Base-by-base conservation (phyloP, 441 rosid genomes). In the Gossypium davidsonii region DNA sequence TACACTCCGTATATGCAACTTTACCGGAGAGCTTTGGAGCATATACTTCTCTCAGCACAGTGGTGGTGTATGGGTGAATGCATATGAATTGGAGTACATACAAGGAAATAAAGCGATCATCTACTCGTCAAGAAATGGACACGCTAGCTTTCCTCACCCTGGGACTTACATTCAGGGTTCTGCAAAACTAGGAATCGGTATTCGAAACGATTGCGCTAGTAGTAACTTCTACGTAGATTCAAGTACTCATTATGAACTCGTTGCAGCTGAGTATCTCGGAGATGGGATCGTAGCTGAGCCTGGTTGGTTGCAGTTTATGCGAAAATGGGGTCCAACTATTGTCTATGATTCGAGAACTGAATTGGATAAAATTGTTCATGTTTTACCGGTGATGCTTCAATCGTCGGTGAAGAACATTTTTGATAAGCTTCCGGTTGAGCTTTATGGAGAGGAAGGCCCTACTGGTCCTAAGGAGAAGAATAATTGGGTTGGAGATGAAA, bases 391-490 rank as follows among this genome's bases (percentile, higher is more conserved):
- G 67, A 79, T 18, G 77, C 67, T 90, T 6, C 80, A 85, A 62
- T 14, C 26, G 79, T 71, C 83, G 21, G 84, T 76, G 73, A 63
- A 76, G 63, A 80, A 66, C 55, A 78, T 85, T 14, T 61, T 92
- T 52, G 63, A 52, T 18, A 89, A 86, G 86, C 77, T 94, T 15
- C 97, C 96, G 1, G 63, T 80, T 23, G 97, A 90, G 82, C 81
- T 94, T 17, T 89, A 53, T 4, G 91, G 91, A 15, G 98, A 94
- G 77, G 92, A 87, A 76, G 98, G 97, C 21, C 97, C 97, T 5
- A 89, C 98, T 1, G 98, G 98, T 26, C 97, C 97, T 0, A 92
- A 90, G 84, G 96, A 92, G 83, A 94, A 90, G 89, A 86, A 90
- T 77, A 90, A 90, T 73, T 94, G 97, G 97, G 74, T 79, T 2